Conservation (phyloP, 352 stramenopile genomes). For the Phytophthora cryptogea region DNA sequence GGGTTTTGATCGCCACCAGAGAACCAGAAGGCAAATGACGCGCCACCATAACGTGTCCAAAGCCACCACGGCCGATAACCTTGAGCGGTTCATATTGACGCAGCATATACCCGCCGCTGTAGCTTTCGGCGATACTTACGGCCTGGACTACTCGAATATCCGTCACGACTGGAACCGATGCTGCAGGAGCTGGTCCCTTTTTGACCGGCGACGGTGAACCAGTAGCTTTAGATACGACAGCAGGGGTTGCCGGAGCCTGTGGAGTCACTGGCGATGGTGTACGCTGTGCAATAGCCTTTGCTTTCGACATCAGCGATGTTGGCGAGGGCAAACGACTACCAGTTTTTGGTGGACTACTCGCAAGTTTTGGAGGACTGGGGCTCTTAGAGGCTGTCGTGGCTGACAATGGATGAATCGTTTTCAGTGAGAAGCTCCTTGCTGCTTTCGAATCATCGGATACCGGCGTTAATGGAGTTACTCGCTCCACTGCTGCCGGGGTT, state of each 20-base stretch:
- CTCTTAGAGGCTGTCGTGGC: conserved; percentile 5
- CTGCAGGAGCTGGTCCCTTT: conserved; percentile 18
- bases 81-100: conserved; percentile 82
- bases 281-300: conserved; percentile 27
- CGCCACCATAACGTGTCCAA: conserved; percentile 88
- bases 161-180: conserved; percentile 22
- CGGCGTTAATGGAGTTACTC: conserved; percentile 3
- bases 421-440: conserved; percentile 13
- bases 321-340: conserved; percentile 23
- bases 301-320: conserved; percentile 30
- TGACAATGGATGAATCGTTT: conserved; percentile 10
- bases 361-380: conserved; percentile 14
- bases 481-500: conserved; percentile 5
- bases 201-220: conserved; percentile 24
- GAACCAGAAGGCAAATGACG: conserved; percentile 57
- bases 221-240: conserved; percentile 7
- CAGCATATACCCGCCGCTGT: conserved; percentile 75
- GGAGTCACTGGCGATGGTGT: conserved; percentile 19
- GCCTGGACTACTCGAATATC: conserved; percentile 72
- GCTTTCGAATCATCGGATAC: not conserved
- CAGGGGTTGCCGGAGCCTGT: conserved; percentile 2
- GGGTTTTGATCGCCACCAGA: conserved; percentile 81
- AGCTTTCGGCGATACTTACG: conserved; percentile 79
- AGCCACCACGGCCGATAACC: conserved; percentile 81
- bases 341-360: conserved; percentile 18